These are phyloP conservation scores for Patellaria atrata DNA, from an alignment of 495 filamentous ascomycete genomes.

Conservation along the genomic window DNA sequence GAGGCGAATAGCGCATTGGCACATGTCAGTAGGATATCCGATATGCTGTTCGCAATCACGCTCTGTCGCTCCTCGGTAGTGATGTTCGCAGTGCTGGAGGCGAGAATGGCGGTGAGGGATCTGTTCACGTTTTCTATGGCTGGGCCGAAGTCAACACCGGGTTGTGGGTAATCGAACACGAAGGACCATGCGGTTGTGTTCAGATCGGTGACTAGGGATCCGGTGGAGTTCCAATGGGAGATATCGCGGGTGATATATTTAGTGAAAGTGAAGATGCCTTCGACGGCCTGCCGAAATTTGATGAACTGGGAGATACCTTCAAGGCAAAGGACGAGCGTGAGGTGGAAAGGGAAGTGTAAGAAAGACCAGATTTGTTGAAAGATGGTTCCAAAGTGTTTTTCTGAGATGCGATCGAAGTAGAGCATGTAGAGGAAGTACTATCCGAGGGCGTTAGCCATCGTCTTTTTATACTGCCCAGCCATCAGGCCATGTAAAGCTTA, in stretches of 20 bases:
- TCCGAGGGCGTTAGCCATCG: no score
- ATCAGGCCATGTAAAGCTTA: background rate
- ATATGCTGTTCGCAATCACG: background rate
- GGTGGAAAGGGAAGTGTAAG: constrained; percentile 57
- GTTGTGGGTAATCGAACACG: constrained; percentile 13
- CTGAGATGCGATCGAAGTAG: constrained; percentile 48
- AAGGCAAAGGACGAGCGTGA: constrained; percentile 47
- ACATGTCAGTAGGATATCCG: constrained; percentile 5
- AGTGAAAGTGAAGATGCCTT: background rate
- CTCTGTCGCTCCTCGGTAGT: constrained; percentile 6
- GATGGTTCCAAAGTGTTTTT: constrained; percentile 38
- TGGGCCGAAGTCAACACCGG: constrained; percentile 10
- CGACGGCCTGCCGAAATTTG: constrained; percentile 15
- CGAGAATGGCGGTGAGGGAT: constrained; percentile 10
- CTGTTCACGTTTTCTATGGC: constrained; percentile 7
- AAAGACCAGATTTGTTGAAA: constrained; percentile 49
- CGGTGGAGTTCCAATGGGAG: background rate
- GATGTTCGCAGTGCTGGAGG: background rate
- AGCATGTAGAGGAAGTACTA: constrained; percentile 52
- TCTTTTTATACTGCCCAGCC: no score
- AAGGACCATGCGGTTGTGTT: constrained; percentile 2
- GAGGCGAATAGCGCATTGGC: constrained; percentile 21
- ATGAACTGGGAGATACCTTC: constrained; percentile 31
- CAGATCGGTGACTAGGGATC: background rate
- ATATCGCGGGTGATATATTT: constrained; percentile 1